Conservation (phyloP, 495 filamentous ascomycete species). For the Podospora bellae-mahoneyi region DNA sequence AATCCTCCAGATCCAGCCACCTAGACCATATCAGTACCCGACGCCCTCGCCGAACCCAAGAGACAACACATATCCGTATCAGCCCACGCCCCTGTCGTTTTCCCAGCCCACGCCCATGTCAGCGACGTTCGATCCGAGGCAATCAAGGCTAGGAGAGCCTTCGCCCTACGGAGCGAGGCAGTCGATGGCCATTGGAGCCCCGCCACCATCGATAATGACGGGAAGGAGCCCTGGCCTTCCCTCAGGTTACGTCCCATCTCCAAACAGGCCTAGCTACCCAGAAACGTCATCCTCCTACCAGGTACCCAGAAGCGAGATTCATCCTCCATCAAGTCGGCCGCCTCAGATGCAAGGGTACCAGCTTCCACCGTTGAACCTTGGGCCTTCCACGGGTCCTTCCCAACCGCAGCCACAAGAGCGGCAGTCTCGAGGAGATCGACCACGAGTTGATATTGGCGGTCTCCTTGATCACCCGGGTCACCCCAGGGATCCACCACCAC, state of each 20-base stretch:
- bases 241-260: slow-evolving; percentile 37
- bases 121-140: slow-evolving; percentile 42
- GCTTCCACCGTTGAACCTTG: slow-evolving; percentile 48
- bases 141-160: slow-evolving; percentile 36
- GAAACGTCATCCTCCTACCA: slow-evolving; percentile 41
- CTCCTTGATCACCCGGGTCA: slow-evolving; percentile 47
- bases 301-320: slow-evolving; percentile 45
- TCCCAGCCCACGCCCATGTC: slow-evolving; percentile 43
- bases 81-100: slow-evolving; percentile 38
- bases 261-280: slow-evolving; percentile 41
- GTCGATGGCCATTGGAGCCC: slow-evolving; percentile 24
- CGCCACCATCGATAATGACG: slow-evolving; percentile 30
- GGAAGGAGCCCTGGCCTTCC: slow-evolving; percentile 32
- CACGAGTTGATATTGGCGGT: slow-evolving; percentile 54
- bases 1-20: slow-evolving; percentile 31
- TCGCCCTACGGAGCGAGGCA: slow-evolving; percentile 37
- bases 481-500: slow-evolving; percentile 20
- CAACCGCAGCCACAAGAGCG: slow-evolving; percentile 9
- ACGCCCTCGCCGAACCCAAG: slow-evolving; percentile 48
- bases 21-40: slow-evolving; percentile 38
- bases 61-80: slow-evolving; percentile 46
- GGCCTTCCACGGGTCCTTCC: slow-evolving; percentile 35
- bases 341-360: slow-evolving; percentile 46
- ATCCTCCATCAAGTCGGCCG: slow-evolving; percentile 29
- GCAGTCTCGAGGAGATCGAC: slow-evolving; percentile 43